Conservation (phyloP, 2,329 filamentous ascomycete species). For the Xylariaceae sp. region DNA sequence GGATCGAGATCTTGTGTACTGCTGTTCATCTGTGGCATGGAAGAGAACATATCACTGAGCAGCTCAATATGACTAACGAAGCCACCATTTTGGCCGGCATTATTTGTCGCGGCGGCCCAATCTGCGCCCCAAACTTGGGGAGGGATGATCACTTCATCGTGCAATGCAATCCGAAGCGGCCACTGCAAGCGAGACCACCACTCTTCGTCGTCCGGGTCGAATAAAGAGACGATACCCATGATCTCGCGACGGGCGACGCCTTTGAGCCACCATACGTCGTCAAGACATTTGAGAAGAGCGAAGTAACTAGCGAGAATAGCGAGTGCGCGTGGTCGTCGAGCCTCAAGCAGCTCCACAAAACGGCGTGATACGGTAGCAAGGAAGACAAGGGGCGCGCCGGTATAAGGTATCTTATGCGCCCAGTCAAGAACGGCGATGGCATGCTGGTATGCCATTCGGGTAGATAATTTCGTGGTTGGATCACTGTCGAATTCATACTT, state of each 20-base stretch:
- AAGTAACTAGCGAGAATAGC: conserved; percentile 71
- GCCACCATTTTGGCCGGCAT: conserved; percentile 37
- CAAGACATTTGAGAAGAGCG: conserved; percentile 66
- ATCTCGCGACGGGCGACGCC: conserved; percentile 71
- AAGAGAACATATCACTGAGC: conserved; percentile 48
- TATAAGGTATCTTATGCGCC: conserved; percentile 66
- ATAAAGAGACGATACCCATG: conserved; percentile 65
- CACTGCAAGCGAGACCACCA: conserved; percentile 69
- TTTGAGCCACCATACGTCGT: conserved; percentile 72
- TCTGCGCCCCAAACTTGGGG: conserved; percentile 63
- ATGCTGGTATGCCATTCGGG: conserved; percentile 65
- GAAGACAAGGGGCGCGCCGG: conserved; percentile 65
- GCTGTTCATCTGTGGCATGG: conserved; percentile 33
- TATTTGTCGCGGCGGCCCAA: conserved; percentile 51
- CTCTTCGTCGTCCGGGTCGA: conserved; percentile 59
- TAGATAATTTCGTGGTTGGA: conserved; percentile 36
- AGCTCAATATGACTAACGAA: conserved; percentile 55
- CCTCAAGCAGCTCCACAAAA: conserved; percentile 65
- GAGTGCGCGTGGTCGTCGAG: conserved; percentile 65
- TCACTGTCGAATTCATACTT: conserved; percentile 36
- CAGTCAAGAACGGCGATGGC: conserved; percentile 71
- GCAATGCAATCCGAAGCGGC: conserved; percentile 64
- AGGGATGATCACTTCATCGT: conserved; percentile 59
- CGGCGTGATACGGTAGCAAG: conserved; percentile 68
- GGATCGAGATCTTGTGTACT: conserved; percentile 25